These are phyloP conservation scores for Terfezia claveryi DNA, from an alignment of 495 filamentous ascomycete genomes.

Conservation along the genomic window DNA sequence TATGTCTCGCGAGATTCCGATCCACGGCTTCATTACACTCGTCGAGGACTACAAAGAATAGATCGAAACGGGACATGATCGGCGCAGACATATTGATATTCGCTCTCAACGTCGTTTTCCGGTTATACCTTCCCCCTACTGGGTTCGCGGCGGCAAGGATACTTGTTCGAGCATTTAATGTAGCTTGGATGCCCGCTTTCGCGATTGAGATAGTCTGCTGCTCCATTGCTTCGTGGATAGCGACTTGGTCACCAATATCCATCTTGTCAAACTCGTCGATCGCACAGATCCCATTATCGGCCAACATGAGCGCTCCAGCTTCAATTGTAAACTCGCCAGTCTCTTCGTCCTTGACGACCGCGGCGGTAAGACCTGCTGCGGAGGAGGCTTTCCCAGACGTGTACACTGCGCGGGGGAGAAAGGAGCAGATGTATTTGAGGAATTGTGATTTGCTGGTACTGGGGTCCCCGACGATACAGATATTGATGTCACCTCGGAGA, in stretches of 20 bases:
- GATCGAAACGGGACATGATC: slow-evolving; percentile 97
- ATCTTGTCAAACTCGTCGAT: slow-evolving; percentile 99
- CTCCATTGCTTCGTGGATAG: slow-evolving; percentile 99
- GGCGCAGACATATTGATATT: slow-evolving; percentile 98
- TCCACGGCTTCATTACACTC: slow-evolving; percentile 87
- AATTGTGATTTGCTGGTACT: slow-evolving; percentile 98
- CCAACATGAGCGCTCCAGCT: slow-evolving; percentile 93
- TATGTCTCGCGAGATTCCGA: slow-evolving; percentile 76
- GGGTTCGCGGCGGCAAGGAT: slow-evolving; percentile 96
- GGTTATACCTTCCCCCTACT: slow-evolving; percentile 87
- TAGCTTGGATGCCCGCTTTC: slow-evolving; percentile 96
- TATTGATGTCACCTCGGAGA: slow-evolving; percentile 90
- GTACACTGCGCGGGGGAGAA: slow-evolving; percentile 89
- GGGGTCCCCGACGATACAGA: slow-evolving; percentile 94
- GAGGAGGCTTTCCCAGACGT: slow-evolving; percentile 97
- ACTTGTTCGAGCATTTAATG: slow-evolving; percentile 79
- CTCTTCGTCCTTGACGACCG: slow-evolving; percentile 93
- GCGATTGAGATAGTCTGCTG: slow-evolving; percentile 99
- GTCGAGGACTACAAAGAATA: slow-evolving; percentile 96
- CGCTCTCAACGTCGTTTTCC: slow-evolving; percentile 72
- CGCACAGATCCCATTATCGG: slow-evolving; percentile 88
- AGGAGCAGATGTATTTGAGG: slow-evolving; percentile 89
- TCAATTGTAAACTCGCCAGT: slow-evolving; percentile 98
- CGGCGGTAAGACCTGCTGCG: slow-evolving; percentile 88
- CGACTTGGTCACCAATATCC: slow-evolving; percentile 93